phyloP scores from a whole-genome alignment of 2,329 filamentous ascomycete genomes.

The Botrytis galanthina region DNA sequence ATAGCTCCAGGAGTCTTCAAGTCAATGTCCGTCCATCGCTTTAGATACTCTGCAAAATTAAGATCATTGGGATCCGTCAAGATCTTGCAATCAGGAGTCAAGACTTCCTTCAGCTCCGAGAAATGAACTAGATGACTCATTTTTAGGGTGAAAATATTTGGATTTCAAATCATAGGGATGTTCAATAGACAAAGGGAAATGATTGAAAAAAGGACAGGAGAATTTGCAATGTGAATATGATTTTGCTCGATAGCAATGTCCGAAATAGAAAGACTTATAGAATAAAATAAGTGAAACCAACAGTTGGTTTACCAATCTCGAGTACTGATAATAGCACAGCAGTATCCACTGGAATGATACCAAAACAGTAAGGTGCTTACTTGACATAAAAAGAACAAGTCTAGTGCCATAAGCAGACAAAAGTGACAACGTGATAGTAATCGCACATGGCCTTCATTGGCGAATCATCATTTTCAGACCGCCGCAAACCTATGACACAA shows the following conservation, averaged over 20 bases:
- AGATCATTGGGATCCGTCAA: background rate
- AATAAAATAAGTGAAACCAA: background rate
- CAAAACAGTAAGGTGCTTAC: background rate
- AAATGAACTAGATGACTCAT: background rate
- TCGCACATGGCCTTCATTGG: background rate
- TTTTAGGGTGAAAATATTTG: background rate
- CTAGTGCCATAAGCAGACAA: background rate
- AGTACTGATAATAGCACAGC: background rate
- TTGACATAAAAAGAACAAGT: background rate
- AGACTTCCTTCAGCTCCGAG: background rate
- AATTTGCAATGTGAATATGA: background rate
- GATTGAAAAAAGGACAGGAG: background rate
- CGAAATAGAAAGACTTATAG: background rate
- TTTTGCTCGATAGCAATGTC: background rate
- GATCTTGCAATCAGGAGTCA: background rate
- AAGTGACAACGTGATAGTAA: background rate
- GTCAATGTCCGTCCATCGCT: slow-evolving; percentile 25
- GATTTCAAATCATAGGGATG: background rate
- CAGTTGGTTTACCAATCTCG: background rate
- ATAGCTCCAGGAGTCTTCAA: slow-evolving; percentile 24
- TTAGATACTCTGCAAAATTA: slow-evolving; percentile 15
- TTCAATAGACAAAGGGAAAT: background rate
- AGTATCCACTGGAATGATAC: background rate
- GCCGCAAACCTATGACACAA: background rate
- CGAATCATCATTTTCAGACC: background rate